These are phyloP conservation scores for Ustilago lituana DNA, from an alignment of 1,284 basidiomycete genomes.

Conservation along the genomic window DNA sequence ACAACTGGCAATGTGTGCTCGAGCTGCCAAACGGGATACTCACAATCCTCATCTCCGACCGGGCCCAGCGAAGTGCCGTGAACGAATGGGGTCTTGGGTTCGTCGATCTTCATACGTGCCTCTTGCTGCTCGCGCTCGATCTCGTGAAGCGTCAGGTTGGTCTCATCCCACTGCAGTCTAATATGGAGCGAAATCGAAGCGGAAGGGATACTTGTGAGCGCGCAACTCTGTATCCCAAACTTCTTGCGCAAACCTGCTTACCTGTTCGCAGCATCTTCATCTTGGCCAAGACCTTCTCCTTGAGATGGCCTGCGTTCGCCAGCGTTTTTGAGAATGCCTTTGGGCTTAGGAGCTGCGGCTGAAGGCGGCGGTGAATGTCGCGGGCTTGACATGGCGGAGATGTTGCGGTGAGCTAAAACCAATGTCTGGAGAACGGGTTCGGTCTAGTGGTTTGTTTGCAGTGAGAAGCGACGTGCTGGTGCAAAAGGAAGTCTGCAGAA, in stretches of 20 bases:
- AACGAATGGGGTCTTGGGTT: slow-evolving; percentile 67
- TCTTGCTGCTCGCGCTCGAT: slow-evolving; percentile 60
- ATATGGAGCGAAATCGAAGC: not conserved
- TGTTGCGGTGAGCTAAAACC: not conserved
- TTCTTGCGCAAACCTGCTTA: too few relatives aligned
- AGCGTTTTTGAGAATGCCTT: slow-evolving; percentile 65
- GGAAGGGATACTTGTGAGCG: not conserved
- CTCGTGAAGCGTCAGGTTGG: slow-evolving; percentile 64
- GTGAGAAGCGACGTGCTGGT: too few relatives aligned
- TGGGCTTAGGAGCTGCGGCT: slow-evolving; percentile 59
- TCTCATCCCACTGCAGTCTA: slow-evolving; percentile 65
- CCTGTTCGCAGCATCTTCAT: slow-evolving; percentile 35
- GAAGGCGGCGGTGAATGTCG: slow-evolving; percentile 62
- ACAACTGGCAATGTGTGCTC: too few relatives aligned
- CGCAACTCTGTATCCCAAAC: too few relatives aligned
- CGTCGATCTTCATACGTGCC: slow-evolving; percentile 66
- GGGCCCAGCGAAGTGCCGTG: slow-evolving; percentile 50
- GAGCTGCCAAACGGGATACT: too few relatives aligned
- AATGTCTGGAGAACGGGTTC: too few relatives aligned
- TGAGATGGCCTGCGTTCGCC: slow-evolving; percentile 43
- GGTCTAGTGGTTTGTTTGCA: too few relatives aligned
- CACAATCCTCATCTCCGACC: slow-evolving; percentile 57
- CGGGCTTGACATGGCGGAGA: slow-evolving; percentile 36
- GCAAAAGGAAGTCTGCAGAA: too few relatives aligned
- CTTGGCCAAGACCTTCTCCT: slow-evolving; percentile 13